A percentile compares a stretch with the other conserved stretches of the same genome.
These are phyloP conservation scores for Telopea speciosissima DNA, from an alignment of 177 flowering plant genomes.

Conservation along the genomic window DNA sequence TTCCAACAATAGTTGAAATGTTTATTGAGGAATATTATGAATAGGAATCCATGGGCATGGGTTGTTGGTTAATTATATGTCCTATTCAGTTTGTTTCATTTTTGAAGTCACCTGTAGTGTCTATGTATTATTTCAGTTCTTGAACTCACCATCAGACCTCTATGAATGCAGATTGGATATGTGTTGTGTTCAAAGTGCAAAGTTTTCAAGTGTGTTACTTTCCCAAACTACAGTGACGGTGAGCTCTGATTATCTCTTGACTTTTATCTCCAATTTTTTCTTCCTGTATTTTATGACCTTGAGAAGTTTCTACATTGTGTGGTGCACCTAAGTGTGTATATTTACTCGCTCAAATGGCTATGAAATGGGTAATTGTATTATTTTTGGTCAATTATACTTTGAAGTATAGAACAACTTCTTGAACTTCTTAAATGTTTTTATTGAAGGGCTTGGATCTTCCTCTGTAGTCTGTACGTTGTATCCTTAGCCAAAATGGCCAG, in stretches of 20 bases:
- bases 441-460: no score
- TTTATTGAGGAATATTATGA: neutral
- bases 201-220: conserved; percentile 34
- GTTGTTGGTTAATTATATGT: neutral
- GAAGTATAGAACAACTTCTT: no score
- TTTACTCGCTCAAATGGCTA: conserved; percentile 1
- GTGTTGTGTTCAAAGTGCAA: conserved; percentile 28
- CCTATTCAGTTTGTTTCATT: neutral
- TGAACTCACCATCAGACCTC: neutral
- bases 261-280: neutral
- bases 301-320: neutral
- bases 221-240: conserved; percentile 27
- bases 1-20: neutral
- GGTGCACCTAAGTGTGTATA: neutral
- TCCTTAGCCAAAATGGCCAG: no score
- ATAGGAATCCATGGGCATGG: neutral
- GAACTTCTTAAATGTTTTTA: no score
- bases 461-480: no score
- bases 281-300: neutral
- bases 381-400: no score
- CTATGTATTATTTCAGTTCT: neutral
- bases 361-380: neutral
- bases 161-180: conserved; percentile 26
- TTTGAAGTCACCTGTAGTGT: neutral
- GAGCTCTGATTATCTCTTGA: conserved; percentile 16